Evolutionary conservation across 192 early-diverging fungal genomes (phyloP).

Genomic region (Entophlyctis luteolus): DNA sequence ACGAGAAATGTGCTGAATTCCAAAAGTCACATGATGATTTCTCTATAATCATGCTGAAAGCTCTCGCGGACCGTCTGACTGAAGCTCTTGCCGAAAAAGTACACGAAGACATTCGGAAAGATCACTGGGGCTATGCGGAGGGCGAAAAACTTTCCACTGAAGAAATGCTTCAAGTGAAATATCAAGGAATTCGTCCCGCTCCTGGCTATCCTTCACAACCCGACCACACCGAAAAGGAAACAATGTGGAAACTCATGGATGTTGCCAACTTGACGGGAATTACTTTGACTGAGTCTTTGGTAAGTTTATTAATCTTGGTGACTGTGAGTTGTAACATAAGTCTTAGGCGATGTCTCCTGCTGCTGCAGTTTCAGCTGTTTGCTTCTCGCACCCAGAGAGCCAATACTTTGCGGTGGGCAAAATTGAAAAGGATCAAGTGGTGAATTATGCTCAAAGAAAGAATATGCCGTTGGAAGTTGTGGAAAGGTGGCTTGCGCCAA

Average conservation of each 20-base stretch:
- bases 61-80: conserved; percentile 87
- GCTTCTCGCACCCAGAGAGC: conserved; percentile 71
- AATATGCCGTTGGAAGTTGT: conserved; percentile 55
- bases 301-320: conserved; percentile 6
- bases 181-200: conserved; percentile 92
- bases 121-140: conserved; percentile 83
- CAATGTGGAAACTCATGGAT: conserved; percentile 87
- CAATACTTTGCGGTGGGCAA: conserved; percentile 96
- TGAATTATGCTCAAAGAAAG: conserved; percentile 72
- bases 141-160: conserved; percentile 71
- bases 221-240: conserved; percentile 89
- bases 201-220: conserved; percentile 94
- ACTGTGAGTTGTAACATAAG: not conserved
- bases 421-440: conserved; percentile 79
- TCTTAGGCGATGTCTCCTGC: conserved; percentile 82
- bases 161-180: conserved; percentile 86
- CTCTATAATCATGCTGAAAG: conserved; percentile 90
- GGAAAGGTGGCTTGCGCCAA: conserved; percentile 74
- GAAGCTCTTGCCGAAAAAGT: conserved; percentile 88
- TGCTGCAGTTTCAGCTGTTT: conserved; percentile 76
- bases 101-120: conserved; percentile 83
- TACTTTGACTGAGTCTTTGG: conserved; percentile 81
- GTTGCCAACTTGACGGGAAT: conserved; percentile 79
- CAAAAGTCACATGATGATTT: conserved; percentile 84
- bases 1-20: conserved; percentile 79